Evolutionary conservation across 2,329 filamentous ascomycete genomes (phyloP).

Genomic region (Cercospora janseana): DNA sequence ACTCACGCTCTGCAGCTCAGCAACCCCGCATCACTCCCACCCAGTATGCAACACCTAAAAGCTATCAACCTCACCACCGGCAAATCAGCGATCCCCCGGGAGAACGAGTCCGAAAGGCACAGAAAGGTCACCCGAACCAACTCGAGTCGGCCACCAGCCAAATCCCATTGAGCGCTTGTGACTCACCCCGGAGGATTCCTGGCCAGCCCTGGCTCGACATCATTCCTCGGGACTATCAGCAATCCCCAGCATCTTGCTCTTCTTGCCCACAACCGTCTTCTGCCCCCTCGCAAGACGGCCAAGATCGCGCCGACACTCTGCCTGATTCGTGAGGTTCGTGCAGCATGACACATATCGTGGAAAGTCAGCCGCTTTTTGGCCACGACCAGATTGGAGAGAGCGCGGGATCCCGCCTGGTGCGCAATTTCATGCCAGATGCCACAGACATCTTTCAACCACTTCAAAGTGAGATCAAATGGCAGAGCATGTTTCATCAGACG

Average conservation of each 20-base stretch:
- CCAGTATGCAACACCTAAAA: constrained; percentile 38
- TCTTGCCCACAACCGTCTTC: no score
- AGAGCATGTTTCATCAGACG: constrained; percentile 87
- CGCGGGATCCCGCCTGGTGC: constrained; percentile 71
- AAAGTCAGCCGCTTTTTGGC: constrained; percentile 30
- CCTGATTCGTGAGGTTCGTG: constrained; percentile 3
- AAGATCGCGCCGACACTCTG: constrained; percentile 1
- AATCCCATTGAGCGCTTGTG: constrained; percentile 19
- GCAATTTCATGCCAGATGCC: constrained; percentile 64
- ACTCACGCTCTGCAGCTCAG: constrained; percentile 27
- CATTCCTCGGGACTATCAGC: constrained; percentile 10
- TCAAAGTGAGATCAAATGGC: constrained; percentile 76
- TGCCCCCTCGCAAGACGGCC: background rate
- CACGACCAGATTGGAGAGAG: constrained; percentile 46
- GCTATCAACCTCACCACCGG: constrained; percentile 38
- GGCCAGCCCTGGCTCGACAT: constrained; percentile 25
- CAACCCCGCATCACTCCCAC: constrained; percentile 25
- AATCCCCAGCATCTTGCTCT: background rate
- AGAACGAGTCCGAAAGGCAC: constrained; percentile 8
- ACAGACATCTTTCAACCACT: constrained; percentile 67
- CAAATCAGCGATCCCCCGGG: constrained; percentile 1
- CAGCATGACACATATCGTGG: background rate
- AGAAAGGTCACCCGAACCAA: constrained; percentile 20
- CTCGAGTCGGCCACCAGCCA: constrained; percentile 20
- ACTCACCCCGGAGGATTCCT: constrained; percentile 19